Conservation (phyloP, 1,284 basidiomycete species). For the Ceratobasidium theobromae region DNA sequence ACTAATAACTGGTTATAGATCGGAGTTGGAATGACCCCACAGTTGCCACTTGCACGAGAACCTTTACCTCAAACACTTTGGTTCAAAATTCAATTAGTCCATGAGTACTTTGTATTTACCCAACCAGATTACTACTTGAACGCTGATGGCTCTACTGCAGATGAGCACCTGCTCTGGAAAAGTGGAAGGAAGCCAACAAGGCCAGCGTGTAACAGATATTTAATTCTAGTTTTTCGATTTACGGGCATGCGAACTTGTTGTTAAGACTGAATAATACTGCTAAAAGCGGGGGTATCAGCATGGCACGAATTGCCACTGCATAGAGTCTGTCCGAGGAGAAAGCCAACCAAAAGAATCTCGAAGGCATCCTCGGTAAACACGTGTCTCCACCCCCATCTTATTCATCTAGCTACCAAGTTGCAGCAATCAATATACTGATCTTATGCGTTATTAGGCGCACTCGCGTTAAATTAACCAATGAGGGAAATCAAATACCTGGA, state of each 20-base stretch:
- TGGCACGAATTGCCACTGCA: slow-evolving; percentile 11
- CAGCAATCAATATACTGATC: no score
- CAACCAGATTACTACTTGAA: not conserved
- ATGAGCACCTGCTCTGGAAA: not conserved
- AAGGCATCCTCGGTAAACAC: not conserved
- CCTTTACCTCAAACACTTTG: not conserved
- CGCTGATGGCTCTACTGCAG: not conserved
- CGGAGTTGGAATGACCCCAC: slow-evolving; percentile 26
- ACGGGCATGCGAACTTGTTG: not conserved
- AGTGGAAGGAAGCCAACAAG: not conserved
- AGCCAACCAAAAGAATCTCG: not conserved
- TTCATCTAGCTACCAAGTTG: no score
- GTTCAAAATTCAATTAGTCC: not conserved
- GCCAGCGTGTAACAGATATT: not conserved
- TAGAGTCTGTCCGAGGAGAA: slow-evolving; percentile 27
- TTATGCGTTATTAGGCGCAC: not conserved
- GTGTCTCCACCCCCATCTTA: no score
- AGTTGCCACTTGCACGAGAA: slow-evolving; percentile 10
- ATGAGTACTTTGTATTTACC: not conserved
- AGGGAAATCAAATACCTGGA: not conserved
- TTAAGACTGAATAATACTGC: slow-evolving; percentile 37
- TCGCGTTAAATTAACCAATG: not conserved
- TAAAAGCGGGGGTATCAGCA: slow-evolving; percentile 37
- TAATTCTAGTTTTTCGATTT: not conserved
- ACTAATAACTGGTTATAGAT: slow-evolving; percentile 40